Conservation (phyloP, 1,139 yeast genomes). For the Debaryomycetaceae sp. region DNA sequence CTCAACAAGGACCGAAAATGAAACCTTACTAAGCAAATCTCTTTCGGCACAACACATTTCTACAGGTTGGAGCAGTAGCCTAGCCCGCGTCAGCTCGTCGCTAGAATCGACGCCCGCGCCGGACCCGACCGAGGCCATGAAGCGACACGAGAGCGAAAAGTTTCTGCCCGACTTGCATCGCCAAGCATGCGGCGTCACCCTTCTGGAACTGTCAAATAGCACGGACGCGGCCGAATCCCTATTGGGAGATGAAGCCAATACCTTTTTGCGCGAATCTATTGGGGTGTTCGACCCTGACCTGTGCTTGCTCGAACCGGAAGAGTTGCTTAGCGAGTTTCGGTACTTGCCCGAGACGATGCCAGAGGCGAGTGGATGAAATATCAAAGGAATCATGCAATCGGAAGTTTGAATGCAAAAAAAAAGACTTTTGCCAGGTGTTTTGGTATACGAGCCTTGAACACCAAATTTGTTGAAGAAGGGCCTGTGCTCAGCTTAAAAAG, state of each 20-base stretch:
- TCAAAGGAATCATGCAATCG: no score
- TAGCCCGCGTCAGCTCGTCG: neutral
- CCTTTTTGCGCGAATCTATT: neutral
- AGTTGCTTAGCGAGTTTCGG: neutral
- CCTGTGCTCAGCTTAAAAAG: no score
- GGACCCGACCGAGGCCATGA: neutral
- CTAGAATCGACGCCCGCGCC: slow-evolving; percentile 1
- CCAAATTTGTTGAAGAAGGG: no score
- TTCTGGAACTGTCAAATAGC: slow-evolving; percentile 3
- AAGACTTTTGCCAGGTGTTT: no score
- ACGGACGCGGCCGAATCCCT: neutral
- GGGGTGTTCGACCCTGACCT: neutral
- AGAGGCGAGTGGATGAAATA: no score
- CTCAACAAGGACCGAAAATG: no score
- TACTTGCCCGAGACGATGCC: no score
- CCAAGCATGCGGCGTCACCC: slow-evolving; percentile 12
- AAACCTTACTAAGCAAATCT: neutral
- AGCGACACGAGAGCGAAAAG: neutral
- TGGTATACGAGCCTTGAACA: no score
- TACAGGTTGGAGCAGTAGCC: neutral
- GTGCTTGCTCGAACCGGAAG: neutral
- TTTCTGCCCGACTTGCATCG: slow-evolving; percentile 14
- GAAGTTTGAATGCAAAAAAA: no score
- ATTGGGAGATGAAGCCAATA: slow-evolving; percentile 1
- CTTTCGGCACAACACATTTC: neutral